These are phyloP conservation scores for Nidularia sp. DNA, from an alignment of 768 basidiomycete species.

Conservation along the genomic window DNA sequence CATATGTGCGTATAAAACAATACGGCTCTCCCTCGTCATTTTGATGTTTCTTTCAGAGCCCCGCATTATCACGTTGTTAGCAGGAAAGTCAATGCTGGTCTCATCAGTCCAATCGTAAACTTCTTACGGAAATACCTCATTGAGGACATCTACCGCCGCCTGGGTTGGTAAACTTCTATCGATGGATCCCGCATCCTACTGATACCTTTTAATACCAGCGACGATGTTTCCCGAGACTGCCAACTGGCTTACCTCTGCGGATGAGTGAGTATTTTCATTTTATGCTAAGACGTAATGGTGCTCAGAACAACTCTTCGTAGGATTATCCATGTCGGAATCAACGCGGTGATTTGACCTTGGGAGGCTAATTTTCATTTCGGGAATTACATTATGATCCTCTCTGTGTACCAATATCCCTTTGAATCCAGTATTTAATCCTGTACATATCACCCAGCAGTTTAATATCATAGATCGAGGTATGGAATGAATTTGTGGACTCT, in stretches of 20 bases:
- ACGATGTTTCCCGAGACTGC: conserved; percentile 63
- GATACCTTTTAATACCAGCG: conserved; percentile 19
- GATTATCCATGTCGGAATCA: conserved; percentile 57
- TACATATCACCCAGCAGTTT: too few relatives aligned
- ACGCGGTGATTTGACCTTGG: conserved; percentile 38
- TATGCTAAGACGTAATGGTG: background rate
- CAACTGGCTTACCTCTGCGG: conserved; percentile 53
- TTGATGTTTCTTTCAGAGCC: conserved; percentile 28
- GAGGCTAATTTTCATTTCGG: background rate
- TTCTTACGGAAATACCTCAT: conserved; percentile 48
- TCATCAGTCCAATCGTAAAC: conserved; percentile 26
- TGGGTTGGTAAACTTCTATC: conserved; percentile 31
- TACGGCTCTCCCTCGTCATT: background rate
- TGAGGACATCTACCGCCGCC: conserved; percentile 58
- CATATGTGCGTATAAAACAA: conserved; percentile 45
- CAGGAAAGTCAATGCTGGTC: conserved; percentile 26
- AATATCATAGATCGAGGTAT: background rate
- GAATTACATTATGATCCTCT: too few relatives aligned
- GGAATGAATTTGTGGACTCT: too few relatives aligned
- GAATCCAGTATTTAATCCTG: too few relatives aligned
- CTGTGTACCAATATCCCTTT: too few relatives aligned
- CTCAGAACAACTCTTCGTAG: conserved; percentile 15
- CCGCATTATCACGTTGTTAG: conserved; percentile 57
- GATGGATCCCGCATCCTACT: background rate
- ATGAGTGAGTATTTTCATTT: conserved; percentile 37